phyloP scores from a whole-genome alignment of 2,329 filamentous ascomycete genomes.

The Fusarium tjaetaba region DNA sequence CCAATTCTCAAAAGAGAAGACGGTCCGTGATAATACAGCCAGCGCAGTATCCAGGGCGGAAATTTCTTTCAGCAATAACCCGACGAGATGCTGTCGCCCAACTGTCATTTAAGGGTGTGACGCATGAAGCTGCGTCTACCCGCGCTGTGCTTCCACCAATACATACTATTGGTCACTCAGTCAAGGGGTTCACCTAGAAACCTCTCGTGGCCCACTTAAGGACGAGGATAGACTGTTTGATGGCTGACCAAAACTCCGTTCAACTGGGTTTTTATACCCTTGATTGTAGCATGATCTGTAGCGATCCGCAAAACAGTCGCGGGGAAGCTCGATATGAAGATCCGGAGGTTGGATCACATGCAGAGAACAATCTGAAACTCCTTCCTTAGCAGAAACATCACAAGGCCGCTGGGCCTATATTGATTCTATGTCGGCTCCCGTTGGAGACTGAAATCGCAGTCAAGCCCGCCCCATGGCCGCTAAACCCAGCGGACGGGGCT shows the following conservation, averaged over 20 bases:
- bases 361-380: constrained; percentile 31
- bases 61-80: constrained; percentile 36
- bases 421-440: constrained; percentile 39
- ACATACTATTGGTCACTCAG: constrained; percentile 30
- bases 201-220: constrained; percentile 22
- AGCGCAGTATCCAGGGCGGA: constrained; percentile 33
- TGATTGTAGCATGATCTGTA: constrained; percentile 22
- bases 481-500: constrained; percentile 4
- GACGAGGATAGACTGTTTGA: constrained; percentile 7
- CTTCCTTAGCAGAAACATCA: constrained; percentile 29
- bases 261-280: constrained; percentile 10
- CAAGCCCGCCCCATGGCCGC: constrained; percentile 10
- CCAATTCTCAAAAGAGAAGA: constrained; percentile 8
- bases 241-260: constrained; percentile 27
- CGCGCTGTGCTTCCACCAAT: constrained; percentile 20
- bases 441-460: constrained; percentile 28
- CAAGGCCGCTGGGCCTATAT: constrained; percentile 35
- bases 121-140: constrained; percentile 19
- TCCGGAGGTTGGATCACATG: constrained; percentile 22
- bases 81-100: constrained; percentile 35
- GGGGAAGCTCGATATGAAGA: constrained; percentile 26
- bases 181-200: constrained; percentile 17
- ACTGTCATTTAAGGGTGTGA: constrained; percentile 42
- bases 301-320: constrained; percentile 19
- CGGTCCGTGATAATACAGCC: constrained; percentile 11